phyloP scores from a whole-genome alignment of 2,329 filamentous ascomycete species.

The Fusarium newnesense region DNA sequence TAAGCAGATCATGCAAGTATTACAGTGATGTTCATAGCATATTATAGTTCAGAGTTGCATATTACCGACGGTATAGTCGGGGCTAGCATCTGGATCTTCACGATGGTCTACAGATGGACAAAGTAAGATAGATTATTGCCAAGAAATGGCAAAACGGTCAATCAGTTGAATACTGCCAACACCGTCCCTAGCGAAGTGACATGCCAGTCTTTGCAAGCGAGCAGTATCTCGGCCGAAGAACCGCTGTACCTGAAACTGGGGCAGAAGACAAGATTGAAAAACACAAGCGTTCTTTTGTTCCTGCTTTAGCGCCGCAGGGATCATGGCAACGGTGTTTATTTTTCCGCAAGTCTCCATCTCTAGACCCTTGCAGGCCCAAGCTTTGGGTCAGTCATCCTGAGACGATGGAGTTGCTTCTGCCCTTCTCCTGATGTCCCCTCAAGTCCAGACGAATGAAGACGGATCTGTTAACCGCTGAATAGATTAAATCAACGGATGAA shows the following conservation, averaged over 20 bases:
- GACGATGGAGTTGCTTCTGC: not conserved
- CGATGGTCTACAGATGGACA: not conserved
- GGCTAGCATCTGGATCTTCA: not conserved
- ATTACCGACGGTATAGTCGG: not conserved
- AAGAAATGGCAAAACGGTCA: not conserved
- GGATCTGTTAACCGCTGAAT: not conserved
- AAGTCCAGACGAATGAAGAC: not conserved
- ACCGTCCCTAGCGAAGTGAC: slow-evolving; percentile 12
- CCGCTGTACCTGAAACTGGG: slow-evolving; percentile 41
- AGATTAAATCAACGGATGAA: not conserved
- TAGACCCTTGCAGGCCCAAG: not conserved
- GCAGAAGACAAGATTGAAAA: slow-evolving; percentile 18
- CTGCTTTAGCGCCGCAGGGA: slow-evolving; percentile 36
- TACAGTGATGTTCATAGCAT: not conserved
- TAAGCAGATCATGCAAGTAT: slow-evolving; percentile 25
- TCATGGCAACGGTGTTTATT: slow-evolving; percentile 11
- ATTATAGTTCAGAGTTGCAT: not conserved
- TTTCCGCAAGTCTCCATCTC: slow-evolving; percentile 24
- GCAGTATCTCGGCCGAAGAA: slow-evolving; percentile 15
- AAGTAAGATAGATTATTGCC: not conserved
- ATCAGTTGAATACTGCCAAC: not conserved
- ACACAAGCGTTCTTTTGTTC: slow-evolving; percentile 21
- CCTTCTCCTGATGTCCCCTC: not conserved
- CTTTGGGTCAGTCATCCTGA: slow-evolving; percentile 11
- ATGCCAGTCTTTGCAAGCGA: not conserved